Base-by-base conservation (phyloP, 202 grass and related monocot genomes). In the Bolboschoenoplectus hybrid region DNA sequence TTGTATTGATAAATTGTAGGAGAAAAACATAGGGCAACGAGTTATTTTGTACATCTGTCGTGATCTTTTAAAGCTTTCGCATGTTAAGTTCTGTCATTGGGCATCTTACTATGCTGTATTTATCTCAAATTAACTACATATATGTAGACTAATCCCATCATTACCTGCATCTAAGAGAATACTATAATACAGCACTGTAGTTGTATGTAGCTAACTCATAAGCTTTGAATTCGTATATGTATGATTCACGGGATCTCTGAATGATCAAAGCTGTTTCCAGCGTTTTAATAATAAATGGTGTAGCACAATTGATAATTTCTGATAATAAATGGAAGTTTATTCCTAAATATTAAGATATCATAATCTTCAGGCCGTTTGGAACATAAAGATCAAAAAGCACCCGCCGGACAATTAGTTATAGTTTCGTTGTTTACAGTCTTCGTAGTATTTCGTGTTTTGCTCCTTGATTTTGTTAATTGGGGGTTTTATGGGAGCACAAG, bases 1-100 rank as follows among this genome's bases (percentile, higher is more conserved):
- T 84, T 84, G 82, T 84, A 84, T 67, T 84, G 49, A 69, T 56
- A 84, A 72, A 20, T 84, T 35, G 13, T 71, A 84, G 82, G 65
- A 67, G 65, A 84, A 72, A 55, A 72, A 55, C 43, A 69, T 84
- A 72, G 49, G 34, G 20, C 32, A 41, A 50, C 41, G 51, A 50
- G 51, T 84, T 72, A 84, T 68, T 81, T 72, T 84, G 63, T 66
- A 69, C 63, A 67, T 83, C 56, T 50, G 81, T 39, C 67, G 43
- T 52, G 81, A 50, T 67, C 46, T 2, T 82, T 14, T 80, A 58
- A 61, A 80, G 16, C 8, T 80, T 43, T 43, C 61, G 16, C 76
- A 80, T 76, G 26, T 6, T 16, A 55, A 39, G 6, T 72, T 72
- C n/a, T 3, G 20, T 26, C 17, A 73, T n/a, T 57, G 12, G 13